Evolutionary conservation across 805 yeast species (phyloP).

Genomic region (Tetrapisispora namnaoensis): DNA sequence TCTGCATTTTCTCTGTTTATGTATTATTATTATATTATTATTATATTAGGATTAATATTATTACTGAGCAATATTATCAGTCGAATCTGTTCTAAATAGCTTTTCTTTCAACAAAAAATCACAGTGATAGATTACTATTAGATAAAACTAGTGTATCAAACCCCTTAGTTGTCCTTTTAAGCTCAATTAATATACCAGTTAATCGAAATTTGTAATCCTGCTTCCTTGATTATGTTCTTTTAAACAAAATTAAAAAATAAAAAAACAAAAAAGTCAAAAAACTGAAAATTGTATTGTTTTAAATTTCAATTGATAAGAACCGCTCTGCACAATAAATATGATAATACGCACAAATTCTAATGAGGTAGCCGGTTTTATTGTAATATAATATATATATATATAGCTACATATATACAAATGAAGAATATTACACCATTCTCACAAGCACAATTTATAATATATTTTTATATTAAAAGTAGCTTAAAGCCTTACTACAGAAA

Average conservation of each 20-base stretch:
- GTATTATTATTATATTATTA: not conserved
- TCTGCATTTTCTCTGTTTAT: slow-evolving; percentile 30
- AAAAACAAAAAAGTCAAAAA: not conserved
- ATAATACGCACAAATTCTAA: not conserved
- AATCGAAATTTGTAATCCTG: not conserved
- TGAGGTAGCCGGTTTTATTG: too few species aligned
- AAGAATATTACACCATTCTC: too few species aligned
- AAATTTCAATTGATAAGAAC: not conserved
- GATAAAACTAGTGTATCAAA: not conserved
- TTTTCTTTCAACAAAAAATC: not conserved
- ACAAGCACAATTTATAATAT: too few species aligned
- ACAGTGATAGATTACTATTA: not conserved
- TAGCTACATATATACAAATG: too few species aligned
- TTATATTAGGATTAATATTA: too few species aligned
- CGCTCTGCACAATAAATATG: not conserved
- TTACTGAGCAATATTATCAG: not conserved
- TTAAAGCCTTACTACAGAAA: not conserved
- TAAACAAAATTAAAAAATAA: not conserved
- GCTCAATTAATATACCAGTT: not conserved
- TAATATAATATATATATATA: too few species aligned
- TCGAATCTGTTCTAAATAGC: too few species aligned
- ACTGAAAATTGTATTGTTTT: not conserved
- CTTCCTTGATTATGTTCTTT: not conserved
- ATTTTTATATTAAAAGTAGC: too few species aligned
- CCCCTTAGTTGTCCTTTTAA: not conserved